These are phyloP conservation scores for Pueraria montana DNA, from an alignment of 306 rosid genomes.

Conservation along the genomic window DNA sequence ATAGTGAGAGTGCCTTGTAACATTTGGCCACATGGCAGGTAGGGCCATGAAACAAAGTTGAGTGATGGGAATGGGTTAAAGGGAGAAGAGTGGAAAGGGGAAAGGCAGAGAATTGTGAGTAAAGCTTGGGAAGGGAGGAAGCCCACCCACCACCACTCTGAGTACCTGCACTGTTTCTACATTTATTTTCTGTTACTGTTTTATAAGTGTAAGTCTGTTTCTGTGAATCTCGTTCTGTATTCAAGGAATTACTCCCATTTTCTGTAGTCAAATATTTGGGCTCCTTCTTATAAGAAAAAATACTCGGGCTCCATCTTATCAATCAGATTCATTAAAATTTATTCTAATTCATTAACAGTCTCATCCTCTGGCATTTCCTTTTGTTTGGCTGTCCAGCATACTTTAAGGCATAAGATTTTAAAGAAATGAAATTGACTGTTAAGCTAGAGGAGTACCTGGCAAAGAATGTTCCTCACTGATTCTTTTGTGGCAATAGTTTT, in stretches of 20 bases:
- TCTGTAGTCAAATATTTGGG: neutral
- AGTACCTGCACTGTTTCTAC: conserved; percentile 9
- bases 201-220: neutral
- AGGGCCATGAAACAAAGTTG: neutral
- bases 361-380: conserved; percentile 31
- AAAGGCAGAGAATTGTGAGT: neutral
- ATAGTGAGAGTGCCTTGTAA: neutral
- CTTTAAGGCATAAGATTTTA: conserved; percentile 19
- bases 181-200: neutral
- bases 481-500: conserved; percentile 78
- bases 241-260: neutral
- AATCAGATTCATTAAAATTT: conserved; percentile 22
- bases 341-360: conserved; percentile 30
- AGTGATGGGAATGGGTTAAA: neutral
- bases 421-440: neutral
- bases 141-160: neutral
- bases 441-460: conserved; percentile 72
- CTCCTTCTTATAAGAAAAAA: neutral
- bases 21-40: neutral
- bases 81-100: conserved; percentile 8
- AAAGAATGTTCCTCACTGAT: conserved; percentile 80
- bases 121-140: neutral
- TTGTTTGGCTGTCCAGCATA: conserved; percentile 16
- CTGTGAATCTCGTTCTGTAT: neutral
- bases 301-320: neutral